These are phyloP conservation scores for Hypocreales sp. DNA, from an alignment of 2,329 filamentous ascomycete species.

Conservation along the genomic window DNA sequence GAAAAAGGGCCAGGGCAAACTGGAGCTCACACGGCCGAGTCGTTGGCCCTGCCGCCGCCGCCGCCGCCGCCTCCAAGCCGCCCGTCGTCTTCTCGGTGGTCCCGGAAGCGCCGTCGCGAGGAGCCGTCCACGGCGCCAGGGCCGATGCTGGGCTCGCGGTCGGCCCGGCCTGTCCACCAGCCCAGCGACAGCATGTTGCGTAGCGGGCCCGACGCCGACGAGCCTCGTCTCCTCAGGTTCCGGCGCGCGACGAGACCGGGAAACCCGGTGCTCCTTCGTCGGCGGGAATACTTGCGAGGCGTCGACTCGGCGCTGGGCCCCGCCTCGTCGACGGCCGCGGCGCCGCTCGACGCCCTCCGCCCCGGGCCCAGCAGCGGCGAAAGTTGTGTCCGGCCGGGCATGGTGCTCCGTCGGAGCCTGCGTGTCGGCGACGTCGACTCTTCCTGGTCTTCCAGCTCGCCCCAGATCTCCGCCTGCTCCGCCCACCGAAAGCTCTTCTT, in stretches of 20 bases:
- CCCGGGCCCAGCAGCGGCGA: conserved; percentile 21
- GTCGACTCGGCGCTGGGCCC: conserved; percentile 14
- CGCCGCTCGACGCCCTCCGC: conserved; percentile 16
- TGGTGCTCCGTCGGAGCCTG: conserved; percentile 31
- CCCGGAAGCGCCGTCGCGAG: no score
- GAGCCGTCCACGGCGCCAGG: no score
- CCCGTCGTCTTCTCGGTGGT: no score
- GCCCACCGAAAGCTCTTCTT: conserved; percentile 39
- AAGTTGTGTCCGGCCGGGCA: conserved; percentile 25
- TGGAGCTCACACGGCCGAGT: no score
- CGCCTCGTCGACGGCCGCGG: conserved; percentile 11
- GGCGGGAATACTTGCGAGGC: conserved; percentile 18
- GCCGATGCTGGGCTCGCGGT: no score
- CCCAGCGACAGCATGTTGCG: conserved; percentile 36
- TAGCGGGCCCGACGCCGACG: conserved; percentile 31
- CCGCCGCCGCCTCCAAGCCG: no score
- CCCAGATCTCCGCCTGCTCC: conserved; percentile 74
- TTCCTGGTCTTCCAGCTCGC: conserved; percentile 65
- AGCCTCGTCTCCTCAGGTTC: conserved; percentile 20
- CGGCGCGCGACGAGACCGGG: conserved; percentile 42
- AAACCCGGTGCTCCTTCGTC: conserved; percentile 45
- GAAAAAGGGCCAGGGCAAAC: no score
- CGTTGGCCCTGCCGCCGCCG: no score
- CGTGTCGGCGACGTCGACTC: conserved; percentile 22
- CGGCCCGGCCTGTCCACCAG: conserved; percentile 29